Evolutionary conservation across 805 yeast species (phyloP).

Genomic region (Isabelozyma pseudorhagii): DNA sequence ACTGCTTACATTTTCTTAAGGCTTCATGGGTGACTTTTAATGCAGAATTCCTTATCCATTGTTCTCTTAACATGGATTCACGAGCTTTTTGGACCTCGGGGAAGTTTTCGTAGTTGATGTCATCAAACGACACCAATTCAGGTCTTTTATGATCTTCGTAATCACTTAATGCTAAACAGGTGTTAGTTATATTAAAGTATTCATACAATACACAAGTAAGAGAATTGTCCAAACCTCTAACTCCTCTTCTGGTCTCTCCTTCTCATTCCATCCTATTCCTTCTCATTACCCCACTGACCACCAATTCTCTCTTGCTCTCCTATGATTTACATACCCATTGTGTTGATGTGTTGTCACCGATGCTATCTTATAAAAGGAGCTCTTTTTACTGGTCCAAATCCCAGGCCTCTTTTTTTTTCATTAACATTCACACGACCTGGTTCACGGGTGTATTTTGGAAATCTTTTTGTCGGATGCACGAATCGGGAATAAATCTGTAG

Average conservation of each 20-base stretch:
- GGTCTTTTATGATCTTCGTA: constrained; percentile 50
- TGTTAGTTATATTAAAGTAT: constrained; percentile 1
- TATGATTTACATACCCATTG: constrained; percentile 15
- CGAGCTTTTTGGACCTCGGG: constrained; percentile 69
- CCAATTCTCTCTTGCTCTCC: background rate
- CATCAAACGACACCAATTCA: constrained; percentile 78
- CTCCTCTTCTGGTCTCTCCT: too few relatives aligned
- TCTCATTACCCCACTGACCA: background rate
- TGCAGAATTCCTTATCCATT: constrained; percentile 68
- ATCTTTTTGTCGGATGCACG: too few relatives aligned
- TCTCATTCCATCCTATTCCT: too few relatives aligned
- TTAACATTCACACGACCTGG: background rate
- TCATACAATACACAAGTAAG: constrained; percentile 3
- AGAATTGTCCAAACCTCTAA: constrained; percentile 1
- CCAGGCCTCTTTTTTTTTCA: too few relatives aligned
- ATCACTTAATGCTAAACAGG: constrained; percentile 19
- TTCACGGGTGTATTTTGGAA: background rate
- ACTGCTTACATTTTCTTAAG: constrained; percentile 71
- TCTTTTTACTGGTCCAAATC: constrained; percentile 6
- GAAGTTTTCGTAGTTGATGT: constrained; percentile 69
- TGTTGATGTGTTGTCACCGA: background rate
- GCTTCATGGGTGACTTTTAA: constrained; percentile 71
- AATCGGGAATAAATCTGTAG: too few relatives aligned
- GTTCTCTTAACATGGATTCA: constrained; percentile 73
- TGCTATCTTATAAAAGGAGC: constrained; percentile 3